phyloP scores from a whole-genome alignment of 2,329 filamentous ascomycete genomes.

The Dactylellina parvicollis region DNA sequence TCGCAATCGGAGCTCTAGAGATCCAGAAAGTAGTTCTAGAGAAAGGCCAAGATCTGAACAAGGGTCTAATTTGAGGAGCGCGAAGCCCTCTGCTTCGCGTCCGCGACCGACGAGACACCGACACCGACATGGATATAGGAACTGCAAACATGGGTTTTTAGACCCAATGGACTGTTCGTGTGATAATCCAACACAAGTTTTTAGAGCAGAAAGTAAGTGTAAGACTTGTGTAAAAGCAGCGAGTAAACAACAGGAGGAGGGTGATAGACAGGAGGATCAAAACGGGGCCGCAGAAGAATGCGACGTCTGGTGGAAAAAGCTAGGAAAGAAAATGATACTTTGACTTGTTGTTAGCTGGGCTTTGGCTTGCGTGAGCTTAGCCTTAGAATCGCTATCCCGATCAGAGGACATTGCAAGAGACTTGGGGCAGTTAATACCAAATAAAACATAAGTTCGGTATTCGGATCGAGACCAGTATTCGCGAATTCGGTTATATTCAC shows the following conservation, averaged over 20 bases:
- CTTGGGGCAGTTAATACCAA: too few species aligned
- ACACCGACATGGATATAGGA: constrained; percentile 20
- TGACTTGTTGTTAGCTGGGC: not conserved
- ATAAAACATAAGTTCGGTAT: too few species aligned
- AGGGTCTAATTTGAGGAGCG: not conserved
- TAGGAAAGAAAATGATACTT: constrained; percentile 9
- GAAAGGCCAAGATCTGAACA: not conserved
- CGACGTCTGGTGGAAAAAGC: constrained; percentile 17
- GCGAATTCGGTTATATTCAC: too few species aligned
- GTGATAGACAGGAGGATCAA: not conserved
- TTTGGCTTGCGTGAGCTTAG: not conserved
- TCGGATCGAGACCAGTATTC: too few species aligned
- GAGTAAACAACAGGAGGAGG: not conserved
- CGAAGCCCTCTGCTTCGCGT: not conserved
- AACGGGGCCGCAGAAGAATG: not conserved
- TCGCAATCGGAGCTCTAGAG: not conserved
- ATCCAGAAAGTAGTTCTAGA: not conserved
- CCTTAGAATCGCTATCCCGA: not conserved
- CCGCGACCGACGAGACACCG: not conserved
- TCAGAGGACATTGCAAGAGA: too few species aligned
- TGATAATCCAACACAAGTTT: not conserved
- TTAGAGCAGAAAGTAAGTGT: constrained; percentile 1
- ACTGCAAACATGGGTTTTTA: constrained; percentile 18
- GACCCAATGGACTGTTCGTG: constrained; percentile 45
- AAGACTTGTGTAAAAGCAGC: constrained; percentile 4